Base-by-base conservation (phyloP, 805 yeast genomes). In the Soucietia sequanensis region DNA sequence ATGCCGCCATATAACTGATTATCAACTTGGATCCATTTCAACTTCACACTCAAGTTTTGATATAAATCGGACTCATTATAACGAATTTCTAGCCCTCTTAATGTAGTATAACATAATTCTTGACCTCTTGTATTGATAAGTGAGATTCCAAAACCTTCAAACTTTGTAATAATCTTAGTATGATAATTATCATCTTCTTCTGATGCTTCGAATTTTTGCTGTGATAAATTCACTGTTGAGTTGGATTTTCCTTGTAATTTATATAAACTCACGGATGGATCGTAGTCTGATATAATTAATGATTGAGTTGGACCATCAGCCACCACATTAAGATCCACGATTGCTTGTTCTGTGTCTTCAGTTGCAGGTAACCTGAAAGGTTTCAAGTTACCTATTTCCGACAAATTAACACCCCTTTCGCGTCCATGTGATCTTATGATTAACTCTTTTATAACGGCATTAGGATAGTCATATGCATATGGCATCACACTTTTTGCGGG, bases 301-400 rank as follows among this genome's bases (percentile, higher is more conserved):
- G 95, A 82, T 59, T 88, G 96, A 1, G 90, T 80, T 0, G 96
- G 95, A 0, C 98, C 99, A 65, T 93, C 98, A 0, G 97, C 98
- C 27, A 88, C 82, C 12, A 93, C 97, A 52, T 89, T 87, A 48
- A 95, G 65, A 48, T 89, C 97, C 19, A 88, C 90, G 37, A 84
- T 80, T 0, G 61, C 62, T 21, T 55, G 58, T 14, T 62, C 70
- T 13, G 50, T 56, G 4, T 57, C 50, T 4, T 64, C 62, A 0
- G 69, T 60, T 2, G 70, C 65, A 1, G 88, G 83, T 23, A 91
- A 54, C 46, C 85, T 76, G 78, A 91, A 85, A 0, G 98, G 98
- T 41, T 81, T 80, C 42, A 89, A 67, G 40, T 83, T 83, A 16
- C 99, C 99, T 48, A 93, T 91, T 56, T 93, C 98, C 0, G 95